Evolutionary conservation across 1,284 basidiomycete species (phyloP).

Genomic region (Heliocybe sulcata): DNA sequence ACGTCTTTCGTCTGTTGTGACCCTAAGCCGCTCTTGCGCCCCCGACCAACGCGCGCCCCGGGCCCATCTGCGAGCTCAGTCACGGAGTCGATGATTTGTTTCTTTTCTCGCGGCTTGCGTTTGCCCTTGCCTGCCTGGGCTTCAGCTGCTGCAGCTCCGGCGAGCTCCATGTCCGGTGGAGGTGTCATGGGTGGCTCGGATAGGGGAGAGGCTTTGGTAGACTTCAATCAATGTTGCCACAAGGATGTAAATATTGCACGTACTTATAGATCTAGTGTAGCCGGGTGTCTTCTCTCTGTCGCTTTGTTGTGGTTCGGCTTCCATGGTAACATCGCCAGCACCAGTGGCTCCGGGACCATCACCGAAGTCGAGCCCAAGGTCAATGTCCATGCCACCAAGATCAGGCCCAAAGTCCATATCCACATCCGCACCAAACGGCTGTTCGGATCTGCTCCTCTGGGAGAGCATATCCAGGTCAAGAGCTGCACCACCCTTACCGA

Average conservation of each 20-base stretch:
- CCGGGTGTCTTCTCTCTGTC: conserved; percentile 46
- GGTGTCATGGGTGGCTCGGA: conserved; percentile 67
- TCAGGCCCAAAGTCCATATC: conserved; percentile 52
- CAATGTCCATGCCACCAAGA: conserved; percentile 48
- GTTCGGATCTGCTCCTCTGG: conserved; percentile 58
- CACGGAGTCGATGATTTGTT: conserved; percentile 76
- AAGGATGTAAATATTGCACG: conserved; percentile 19
- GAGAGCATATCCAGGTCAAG: conserved; percentile 56
- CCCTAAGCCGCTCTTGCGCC: conserved; percentile 47
- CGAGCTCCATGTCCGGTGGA: conserved; percentile 39
- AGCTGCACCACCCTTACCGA: conserved; percentile 35
- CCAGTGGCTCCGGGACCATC: conserved; percentile 23
- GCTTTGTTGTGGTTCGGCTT: conserved; percentile 3
- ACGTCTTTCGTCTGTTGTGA: conserved; percentile 58
- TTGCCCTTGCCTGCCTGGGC: conserved; percentile 33
- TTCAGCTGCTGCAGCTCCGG: conserved; percentile 23
- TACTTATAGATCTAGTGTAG: conserved; percentile 55
- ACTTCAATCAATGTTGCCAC: not conserved
- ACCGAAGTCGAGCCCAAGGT: conserved; percentile 69
- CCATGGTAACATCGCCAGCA: not conserved
- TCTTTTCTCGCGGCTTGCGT: conserved; percentile 60
- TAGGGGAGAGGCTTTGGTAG: conserved; percentile 57
- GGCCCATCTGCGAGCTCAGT: conserved; percentile 78
- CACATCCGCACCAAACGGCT: conserved; percentile 53
- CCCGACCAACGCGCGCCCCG: conserved; percentile 45